Evolutionary conservation across 2,329 filamentous ascomycete species (phyloP).

Genomic region (Ambrosiella xylebori): DNA sequence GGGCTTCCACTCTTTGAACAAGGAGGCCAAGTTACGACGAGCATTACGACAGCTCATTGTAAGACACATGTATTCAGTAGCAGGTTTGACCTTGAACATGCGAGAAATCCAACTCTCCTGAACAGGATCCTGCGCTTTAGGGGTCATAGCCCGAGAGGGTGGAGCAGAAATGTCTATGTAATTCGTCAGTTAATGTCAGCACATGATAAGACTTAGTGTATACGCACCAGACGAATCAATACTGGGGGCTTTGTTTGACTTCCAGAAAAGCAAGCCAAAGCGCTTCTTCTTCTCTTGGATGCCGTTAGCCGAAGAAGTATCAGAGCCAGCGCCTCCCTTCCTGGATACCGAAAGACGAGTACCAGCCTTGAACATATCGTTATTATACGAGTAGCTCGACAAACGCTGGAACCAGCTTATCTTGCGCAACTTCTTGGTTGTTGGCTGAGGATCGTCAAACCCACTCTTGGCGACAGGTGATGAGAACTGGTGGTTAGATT

Average conservation of each 20-base stretch:
- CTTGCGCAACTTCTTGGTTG: conserved; percentile 25
- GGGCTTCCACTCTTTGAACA: conserved; percentile 64
- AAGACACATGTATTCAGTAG: conserved; percentile 58
- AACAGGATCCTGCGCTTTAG: conserved; percentile 37
- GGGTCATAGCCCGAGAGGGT: background rate
- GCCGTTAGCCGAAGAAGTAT: conserved; percentile 7
- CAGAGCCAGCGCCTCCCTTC: background rate
- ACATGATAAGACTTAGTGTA: background rate
- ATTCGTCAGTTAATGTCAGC: background rate
- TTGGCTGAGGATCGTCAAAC: conserved; percentile 17
- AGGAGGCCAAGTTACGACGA: conserved; percentile 56
- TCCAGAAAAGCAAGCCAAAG: conserved; percentile 40
- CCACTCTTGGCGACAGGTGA: conserved; percentile 1
- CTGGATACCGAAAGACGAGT: conserved; percentile 1
- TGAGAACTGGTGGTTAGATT: background rate
- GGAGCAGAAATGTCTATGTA: background rate
- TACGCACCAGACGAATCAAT: background rate
- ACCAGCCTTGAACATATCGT: conserved; percentile 7
- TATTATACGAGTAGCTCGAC: conserved; percentile 10
- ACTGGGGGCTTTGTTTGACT: conserved; percentile 23
- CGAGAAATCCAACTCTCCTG: conserved; percentile 78
- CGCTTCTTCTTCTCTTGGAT: conserved; percentile 25
- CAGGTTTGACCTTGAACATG: conserved; percentile 78
- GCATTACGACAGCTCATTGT: conserved; percentile 49
- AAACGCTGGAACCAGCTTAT: conserved; percentile 34